Evolutionary conservation across 306 rosid genomes (phyloP), one percentile per base, ranked within the genome.

Genomic region (Glycine soja): DNA sequence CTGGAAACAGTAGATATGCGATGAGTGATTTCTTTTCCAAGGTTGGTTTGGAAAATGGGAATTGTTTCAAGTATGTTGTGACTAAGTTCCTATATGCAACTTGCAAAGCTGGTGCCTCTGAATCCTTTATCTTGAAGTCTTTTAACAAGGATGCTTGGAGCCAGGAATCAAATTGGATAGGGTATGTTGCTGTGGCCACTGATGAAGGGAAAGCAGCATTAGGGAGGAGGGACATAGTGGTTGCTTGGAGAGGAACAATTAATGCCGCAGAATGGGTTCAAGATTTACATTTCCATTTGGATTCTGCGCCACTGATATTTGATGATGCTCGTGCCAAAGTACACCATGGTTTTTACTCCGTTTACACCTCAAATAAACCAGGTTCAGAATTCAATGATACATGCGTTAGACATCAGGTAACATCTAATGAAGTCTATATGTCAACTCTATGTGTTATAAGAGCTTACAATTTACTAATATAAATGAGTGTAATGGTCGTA

Each of bases 221-320:
- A 48, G 98, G 95, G 13, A 89, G 97, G 74, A 90, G 98, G 36
- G 98, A 93, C 80, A 89, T 91, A 56, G 93, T 91, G 47, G 57
- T 91, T 83, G 90, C 93, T 61, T 92, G 97, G 97, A 88, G 97
- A 85, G 97, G 97, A n/a, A 89, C 95, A 1, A 82, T 89, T 3
- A 80, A 70, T 38, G 79, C 79, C 4, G 4, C 91, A 14, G 97
- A 93, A 52, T 93, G 98, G 98, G 67, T 88, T n/a, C 77, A 87
- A 48, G 89, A 91, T 70, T 70, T 92, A 0, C 72, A 89, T 34
- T 87, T 94, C 15, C 2, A 1, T 30, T 10, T 69, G 84, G 91
- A 72, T 32, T 75, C 90, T 45, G 90, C 91, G 7, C 85, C 90
- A 0, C 3, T 50, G 0, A 15, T 93, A 9, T 80, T 91, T 50